phyloP scores from a whole-genome alignment of 306 rosid genomes.

The Dicorynia guianensis region DNA sequence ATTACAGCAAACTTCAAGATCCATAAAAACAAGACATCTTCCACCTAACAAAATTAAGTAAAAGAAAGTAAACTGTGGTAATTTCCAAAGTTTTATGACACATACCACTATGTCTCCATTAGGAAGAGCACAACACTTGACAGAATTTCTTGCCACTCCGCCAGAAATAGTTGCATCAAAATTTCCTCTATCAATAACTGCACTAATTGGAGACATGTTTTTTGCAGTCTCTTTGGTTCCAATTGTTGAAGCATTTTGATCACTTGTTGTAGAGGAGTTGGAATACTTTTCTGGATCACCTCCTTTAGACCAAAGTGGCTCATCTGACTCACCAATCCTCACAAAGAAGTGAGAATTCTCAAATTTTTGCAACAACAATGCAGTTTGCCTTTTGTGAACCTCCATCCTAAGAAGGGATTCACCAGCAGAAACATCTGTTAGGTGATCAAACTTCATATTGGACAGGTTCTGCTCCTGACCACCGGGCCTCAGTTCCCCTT shows the following conservation, averaged over 20 bases:
- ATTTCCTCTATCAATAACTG: constrained; percentile 79
- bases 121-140: constrained; percentile 82
- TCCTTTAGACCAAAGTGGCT: constrained; percentile 85
- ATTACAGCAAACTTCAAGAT: constrained; percentile 23
- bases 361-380: constrained; percentile 67
- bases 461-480: constrained; percentile 43
- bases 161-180: constrained; percentile 75
- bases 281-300: constrained; percentile 40
- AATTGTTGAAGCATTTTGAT: constrained; percentile 37
- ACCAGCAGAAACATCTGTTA: constrained; percentile 54
- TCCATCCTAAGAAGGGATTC: constrained; percentile 77
- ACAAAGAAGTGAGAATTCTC: constrained; percentile 93
- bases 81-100: constrained; percentile 49
- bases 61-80: constrained; percentile 16
- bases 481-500: constrained; percentile 54
- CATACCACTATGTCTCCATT: constrained; percentile 98
- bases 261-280: constrained; percentile 45
- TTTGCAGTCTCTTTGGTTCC: constrained; percentile 50
- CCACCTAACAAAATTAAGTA: constrained; percentile 26
- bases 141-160: constrained; percentile 80
- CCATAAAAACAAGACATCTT: constrained; percentile 8
- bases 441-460: constrained; percentile 42
- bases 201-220: constrained; percentile 51
- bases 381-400: constrained; percentile 71
- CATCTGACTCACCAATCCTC: constrained; percentile 80